These are phyloP conservation scores for Paraconiothyrium brasiliense DNA, from an alignment of 2,329 filamentous ascomycete genomes.

Conservation along the genomic window DNA sequence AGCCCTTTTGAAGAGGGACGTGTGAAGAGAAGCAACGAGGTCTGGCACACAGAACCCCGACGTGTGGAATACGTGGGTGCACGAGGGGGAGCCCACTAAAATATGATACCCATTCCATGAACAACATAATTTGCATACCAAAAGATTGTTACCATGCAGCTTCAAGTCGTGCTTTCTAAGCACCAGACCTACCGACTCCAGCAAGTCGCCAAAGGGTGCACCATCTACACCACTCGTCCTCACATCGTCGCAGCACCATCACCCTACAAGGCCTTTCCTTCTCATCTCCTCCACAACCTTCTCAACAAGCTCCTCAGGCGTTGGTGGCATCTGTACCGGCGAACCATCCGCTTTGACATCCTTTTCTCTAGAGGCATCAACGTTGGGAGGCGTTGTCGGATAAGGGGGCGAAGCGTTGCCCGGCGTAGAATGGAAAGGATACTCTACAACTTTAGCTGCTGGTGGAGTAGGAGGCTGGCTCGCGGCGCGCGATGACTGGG, in stretches of 20 bases:
- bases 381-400: neutral
- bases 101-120: conserved; percentile 4
- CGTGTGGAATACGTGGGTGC: neutral
- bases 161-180: neutral
- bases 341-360: neutral
- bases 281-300: conserved; percentile 7
- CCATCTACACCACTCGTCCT: neutral
- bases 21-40: neutral
- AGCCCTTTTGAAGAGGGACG: conserved; percentile 68
- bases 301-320: neutral
- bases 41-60: too few species aligned
- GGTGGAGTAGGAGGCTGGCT: neutral
- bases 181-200: too few species aligned
- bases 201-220: too few species aligned
- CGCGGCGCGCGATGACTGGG: neutral
- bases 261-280: conserved; percentile 1
- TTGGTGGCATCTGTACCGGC: neutral
- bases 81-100: neutral
- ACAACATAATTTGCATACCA: neutral
- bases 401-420: neutral
- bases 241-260: neutral
- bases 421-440: neutral
- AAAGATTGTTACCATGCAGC: neutral
- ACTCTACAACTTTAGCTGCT: neutral
- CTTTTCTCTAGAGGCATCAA: neutral